Evolutionary conservation across 1,284 basidiomycete species (phyloP).

Genomic region (Meira nashicola): DNA sequence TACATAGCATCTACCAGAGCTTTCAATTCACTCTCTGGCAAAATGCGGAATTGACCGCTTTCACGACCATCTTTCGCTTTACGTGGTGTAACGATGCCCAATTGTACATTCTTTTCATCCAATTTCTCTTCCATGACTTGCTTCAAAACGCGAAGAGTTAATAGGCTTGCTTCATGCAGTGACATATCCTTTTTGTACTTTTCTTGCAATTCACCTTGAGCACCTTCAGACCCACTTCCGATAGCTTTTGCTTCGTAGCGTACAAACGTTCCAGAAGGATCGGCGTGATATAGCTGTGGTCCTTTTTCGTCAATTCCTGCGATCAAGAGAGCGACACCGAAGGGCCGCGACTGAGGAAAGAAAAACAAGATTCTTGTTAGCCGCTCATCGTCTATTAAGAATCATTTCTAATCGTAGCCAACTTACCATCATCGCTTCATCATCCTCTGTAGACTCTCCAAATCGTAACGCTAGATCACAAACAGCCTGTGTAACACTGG

Average conservation of each 20-base stretch:
- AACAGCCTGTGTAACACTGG: conserved; percentile 81
- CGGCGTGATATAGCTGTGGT: conserved; percentile 86
- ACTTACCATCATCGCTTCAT: conserved; percentile 87
- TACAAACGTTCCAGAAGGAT: conserved; percentile 97
- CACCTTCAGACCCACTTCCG: conserved; percentile 94
- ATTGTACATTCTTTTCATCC: conserved; percentile 94
- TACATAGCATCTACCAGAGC: conserved; percentile 49
- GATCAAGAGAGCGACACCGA: conserved; percentile 94
- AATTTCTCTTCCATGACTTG: conserved; percentile 99
- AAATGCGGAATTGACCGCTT: conserved; percentile 47
- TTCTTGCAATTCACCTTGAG: conserved; percentile 93
- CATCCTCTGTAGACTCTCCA: conserved; percentile 91
- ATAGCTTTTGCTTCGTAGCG: conserved; percentile 98
- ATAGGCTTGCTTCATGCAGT: conserved; percentile 75
- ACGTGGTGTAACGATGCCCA: conserved; percentile 62
- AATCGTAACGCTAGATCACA: conserved; percentile 96
- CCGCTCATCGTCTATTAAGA: not conserved
- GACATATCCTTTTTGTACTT: conserved; percentile 97
- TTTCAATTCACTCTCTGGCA: conserved; percentile 44
- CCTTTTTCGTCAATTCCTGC: conserved; percentile 94
- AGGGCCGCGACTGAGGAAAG: conserved; percentile 73
- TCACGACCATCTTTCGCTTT: conserved; percentile 40
- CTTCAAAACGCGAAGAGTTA: conserved; percentile 85
- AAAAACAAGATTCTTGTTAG: conserved; percentile 2
- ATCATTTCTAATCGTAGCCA: not conserved